Percentiles rank a stretch among this genome's conserved stretches.
Conservation (phyloP, 1,284 basidiomycete species). For the Moesziomyces antarcticus region DNA sequence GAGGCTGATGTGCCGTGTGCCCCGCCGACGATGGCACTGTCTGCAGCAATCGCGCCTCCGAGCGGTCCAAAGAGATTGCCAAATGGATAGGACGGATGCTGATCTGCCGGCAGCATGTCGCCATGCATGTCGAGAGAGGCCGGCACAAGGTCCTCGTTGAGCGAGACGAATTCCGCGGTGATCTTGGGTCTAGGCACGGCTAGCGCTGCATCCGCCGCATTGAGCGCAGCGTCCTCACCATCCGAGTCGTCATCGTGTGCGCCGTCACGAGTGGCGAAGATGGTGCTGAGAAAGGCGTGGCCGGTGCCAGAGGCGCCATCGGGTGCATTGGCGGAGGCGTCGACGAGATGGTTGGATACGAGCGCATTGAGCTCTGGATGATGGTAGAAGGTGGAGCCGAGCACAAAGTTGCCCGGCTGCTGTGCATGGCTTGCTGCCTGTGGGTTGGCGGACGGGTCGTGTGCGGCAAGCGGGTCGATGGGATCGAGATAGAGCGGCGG, state of each 20-base stretch:
- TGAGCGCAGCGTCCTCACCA: slow-evolving; percentile 16
- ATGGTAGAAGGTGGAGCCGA: slow-evolving; percentile 50
- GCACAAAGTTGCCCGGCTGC: slow-evolving; percentile 30
- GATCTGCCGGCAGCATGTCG: slow-evolving; percentile 59
- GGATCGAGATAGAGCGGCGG: slow-evolving; percentile 53
- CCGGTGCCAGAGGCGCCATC: slow-evolving; percentile 22
- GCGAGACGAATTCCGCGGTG: slow-evolving; percentile 35
- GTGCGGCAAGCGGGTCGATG: slow-evolving; percentile 7
- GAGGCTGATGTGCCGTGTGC: neutral
- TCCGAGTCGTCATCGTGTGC: slow-evolving; percentile 27
- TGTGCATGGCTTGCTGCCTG: slow-evolving; percentile 12
- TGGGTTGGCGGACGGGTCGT: slow-evolving; percentile 16
- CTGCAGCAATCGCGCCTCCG: slow-evolving; percentile 32
- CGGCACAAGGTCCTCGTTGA: slow-evolving; percentile 57
- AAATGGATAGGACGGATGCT: slow-evolving; percentile 60
- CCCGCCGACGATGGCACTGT: slow-evolving; percentile 42
- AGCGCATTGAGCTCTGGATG: slow-evolving; percentile 44
- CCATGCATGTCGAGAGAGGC: slow-evolving; percentile 52
- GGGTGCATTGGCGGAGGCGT: slow-evolving; percentile 27
- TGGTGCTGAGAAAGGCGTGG: slow-evolving; percentile 21
- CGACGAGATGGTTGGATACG: slow-evolving; percentile 39
- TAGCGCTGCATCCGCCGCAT: slow-evolving; percentile 6
- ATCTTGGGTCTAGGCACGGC: slow-evolving; percentile 42
- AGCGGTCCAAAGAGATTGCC: slow-evolving; percentile 52
- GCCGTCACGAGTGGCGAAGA: slow-evolving; percentile 33